Evolutionary conservation across 2,329 filamentous ascomycete genomes (phyloP), one percentile per base, ranked within the genome.

Genomic region (Raffaelea arxii): DNA sequence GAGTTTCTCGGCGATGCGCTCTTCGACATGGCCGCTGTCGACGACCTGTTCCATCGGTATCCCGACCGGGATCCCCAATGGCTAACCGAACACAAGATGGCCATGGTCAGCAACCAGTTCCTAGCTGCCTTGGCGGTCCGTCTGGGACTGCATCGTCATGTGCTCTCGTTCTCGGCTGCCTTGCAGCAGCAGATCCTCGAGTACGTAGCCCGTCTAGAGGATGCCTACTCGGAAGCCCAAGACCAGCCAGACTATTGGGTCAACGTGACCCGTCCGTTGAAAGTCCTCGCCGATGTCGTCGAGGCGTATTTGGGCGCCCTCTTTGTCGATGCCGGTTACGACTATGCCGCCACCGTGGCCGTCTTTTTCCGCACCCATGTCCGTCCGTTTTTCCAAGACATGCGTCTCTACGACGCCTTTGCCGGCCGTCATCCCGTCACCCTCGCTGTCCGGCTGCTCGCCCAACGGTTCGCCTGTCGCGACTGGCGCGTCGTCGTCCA

Each of bases 81-180:
- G 91, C 72, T 98, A 49, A 97, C 92, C 0, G 92, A 97, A 64
- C 91, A 97, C 72, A 97, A 97, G 67, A 96, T 94, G 82, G 88
- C 90, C n/a, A 96, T 98, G 86, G 90, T 92, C 0, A 92, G 87
- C 45, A 98, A 98, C 66, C 89, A 90, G 50, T 98, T 97, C 59
- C 74, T 96, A 2, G 88, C 86, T 1, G 86, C 82, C 18, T 70
- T 97, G 3, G 84, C 84, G 49, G 86, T 94, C 3, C 75, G 78
- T 41, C 74, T 97, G 1, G 82, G 77, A 1, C 83, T 97, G 46
- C 81, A 96, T 59, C 77, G 71, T 42, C 82, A 91, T 59, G 66
- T 97, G 16, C 75, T 79, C 0, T 65, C 72, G 6, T 71, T 84
- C 9, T 68, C 66, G 3, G 55, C 64, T 0, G 54, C 56, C 0